A percentile compares a stretch with the other conserved stretches of the same genome.
phyloP scores from a whole-genome alignment of 129 eudicot species.

The Oenanthe sinensis region DNA sequence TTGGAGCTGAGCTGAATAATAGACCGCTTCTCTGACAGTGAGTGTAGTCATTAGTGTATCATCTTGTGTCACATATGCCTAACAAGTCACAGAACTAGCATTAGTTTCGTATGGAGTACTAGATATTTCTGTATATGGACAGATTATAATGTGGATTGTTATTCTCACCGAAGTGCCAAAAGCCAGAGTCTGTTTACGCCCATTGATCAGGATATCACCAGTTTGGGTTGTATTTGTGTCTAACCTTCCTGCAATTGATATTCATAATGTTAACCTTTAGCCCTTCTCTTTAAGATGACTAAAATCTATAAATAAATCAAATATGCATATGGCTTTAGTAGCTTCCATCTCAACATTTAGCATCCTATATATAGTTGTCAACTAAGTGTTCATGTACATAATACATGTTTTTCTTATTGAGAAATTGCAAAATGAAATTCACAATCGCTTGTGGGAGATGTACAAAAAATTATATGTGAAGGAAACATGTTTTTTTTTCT shows the following conservation, averaged over 20 bases:
- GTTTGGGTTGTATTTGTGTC: background rate
- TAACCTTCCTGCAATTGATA: constrained; percentile 5
- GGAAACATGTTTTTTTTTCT: background rate
- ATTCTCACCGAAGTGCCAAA: constrained; percentile 5
- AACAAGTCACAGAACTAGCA: background rate
- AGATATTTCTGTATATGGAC: background rate
- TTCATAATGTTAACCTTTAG: background rate
- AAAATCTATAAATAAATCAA: background rate
- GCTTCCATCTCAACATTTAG: background rate
- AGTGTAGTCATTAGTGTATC: constrained; percentile 11
- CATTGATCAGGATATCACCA: constrained; percentile 2
- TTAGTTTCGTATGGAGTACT: background rate
- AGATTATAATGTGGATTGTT: background rate
- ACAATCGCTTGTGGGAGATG: background rate
- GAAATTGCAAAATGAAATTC: background rate
- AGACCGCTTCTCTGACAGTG: background rate
- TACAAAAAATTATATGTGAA: background rate
- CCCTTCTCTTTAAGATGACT: background rate
- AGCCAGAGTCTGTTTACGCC: background rate
- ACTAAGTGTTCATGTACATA: background rate
- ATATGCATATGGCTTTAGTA: background rate
- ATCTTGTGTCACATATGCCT: constrained; percentile 14
- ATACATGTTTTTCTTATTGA: background rate
- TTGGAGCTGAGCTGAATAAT: constrained; percentile 9
- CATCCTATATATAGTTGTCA: background rate